Percentiles rank a stretch among this genome's conserved stretches.
Evolutionary conservation across 2,329 filamentous ascomycete species (phyloP).

Genomic region (Talaromyces sp.): DNA sequence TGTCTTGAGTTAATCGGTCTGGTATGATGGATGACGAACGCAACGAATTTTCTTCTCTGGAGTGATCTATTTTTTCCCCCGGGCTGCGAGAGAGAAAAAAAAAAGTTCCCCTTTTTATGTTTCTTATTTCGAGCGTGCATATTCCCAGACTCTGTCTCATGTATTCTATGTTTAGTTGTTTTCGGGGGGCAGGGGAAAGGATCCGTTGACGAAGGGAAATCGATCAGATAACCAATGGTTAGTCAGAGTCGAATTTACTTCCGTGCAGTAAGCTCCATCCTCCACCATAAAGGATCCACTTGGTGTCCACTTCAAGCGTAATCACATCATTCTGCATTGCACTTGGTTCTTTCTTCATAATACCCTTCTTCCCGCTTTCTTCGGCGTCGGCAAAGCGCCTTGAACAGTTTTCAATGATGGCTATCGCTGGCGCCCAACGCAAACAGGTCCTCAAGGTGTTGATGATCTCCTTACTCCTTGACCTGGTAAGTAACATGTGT

Average conservation of each 20-base stretch:
- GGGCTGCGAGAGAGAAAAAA: not conserved
- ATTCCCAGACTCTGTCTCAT: slow-evolving; percentile 28
- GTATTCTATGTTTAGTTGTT: slow-evolving; percentile 26
- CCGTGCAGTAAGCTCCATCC: not conserved
- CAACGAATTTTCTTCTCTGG: slow-evolving; percentile 36
- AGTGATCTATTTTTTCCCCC: slow-evolving; percentile 15
- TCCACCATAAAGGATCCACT: not conserved
- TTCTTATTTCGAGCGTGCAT: slow-evolving; percentile 44
- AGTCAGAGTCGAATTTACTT: not conserved
- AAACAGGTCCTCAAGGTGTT: slow-evolving; percentile 85
- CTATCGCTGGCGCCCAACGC: slow-evolving; percentile 53
- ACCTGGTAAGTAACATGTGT: slow-evolving; percentile 67
- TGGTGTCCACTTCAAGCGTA: not conserved
- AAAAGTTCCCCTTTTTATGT: slow-evolving; percentile 35
- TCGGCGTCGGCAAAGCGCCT: not conserved
- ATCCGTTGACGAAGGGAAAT: too few relatives aligned
- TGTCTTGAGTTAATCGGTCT: slow-evolving; percentile 16
- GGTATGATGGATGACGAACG: slow-evolving; percentile 42
- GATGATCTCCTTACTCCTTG: slow-evolving; percentile 84
- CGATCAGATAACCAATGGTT: slow-evolving; percentile 8
- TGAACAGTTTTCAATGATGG: slow-evolving; percentile 29
- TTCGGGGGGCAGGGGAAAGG: slow-evolving; percentile 5
- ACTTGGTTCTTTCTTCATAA: not conserved
- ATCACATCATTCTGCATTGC: not conserved
- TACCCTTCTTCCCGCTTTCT: not conserved